Percentiles rank a stretch among this genome's conserved stretches.
Conservation (phyloP, 495 filamentous ascomycete species). For the Penicillium malachiteum region DNA sequence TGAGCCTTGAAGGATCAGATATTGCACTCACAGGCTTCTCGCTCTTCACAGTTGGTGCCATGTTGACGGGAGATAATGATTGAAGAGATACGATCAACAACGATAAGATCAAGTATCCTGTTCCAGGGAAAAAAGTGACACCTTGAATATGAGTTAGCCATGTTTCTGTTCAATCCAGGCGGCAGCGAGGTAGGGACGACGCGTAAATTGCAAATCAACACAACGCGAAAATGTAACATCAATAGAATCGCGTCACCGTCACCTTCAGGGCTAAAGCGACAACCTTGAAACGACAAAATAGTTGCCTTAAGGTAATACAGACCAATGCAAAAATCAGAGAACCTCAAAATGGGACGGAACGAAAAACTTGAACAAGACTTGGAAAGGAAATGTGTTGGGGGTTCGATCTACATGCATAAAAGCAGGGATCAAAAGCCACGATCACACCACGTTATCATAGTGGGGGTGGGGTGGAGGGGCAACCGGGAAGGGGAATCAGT, state of each 20-base stretch:
- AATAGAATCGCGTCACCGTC: too few species aligned
- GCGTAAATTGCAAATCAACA: background rate
- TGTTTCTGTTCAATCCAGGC: too few species aligned
- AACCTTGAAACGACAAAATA: too few species aligned
- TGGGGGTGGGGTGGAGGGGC: background rate
- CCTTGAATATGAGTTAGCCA: background rate
- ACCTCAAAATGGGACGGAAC: background rate
- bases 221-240: background rate
- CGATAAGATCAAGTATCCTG: conserved; percentile 5
- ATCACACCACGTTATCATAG: background rate
- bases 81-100: conserved; percentile 6
- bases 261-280: too few species aligned
- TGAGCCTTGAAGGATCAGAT: background rate
- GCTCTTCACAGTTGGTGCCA: conserved; percentile 34
- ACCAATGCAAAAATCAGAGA: conserved; percentile 2
- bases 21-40: conserved; percentile 26
- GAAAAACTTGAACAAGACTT: background rate
- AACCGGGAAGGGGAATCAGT: background rate
- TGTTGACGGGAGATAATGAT: background rate
- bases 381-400: background rate
- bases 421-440: conserved; percentile 1
- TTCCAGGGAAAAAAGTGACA: too few species aligned
- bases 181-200: background rate
- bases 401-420: background rate
- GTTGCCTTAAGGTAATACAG: background rate